Evolutionary conservation across 148 eudicot genomes (phyloP), one percentile per base, ranked within the genome.

Genomic region (Rheum nobile): DNA sequence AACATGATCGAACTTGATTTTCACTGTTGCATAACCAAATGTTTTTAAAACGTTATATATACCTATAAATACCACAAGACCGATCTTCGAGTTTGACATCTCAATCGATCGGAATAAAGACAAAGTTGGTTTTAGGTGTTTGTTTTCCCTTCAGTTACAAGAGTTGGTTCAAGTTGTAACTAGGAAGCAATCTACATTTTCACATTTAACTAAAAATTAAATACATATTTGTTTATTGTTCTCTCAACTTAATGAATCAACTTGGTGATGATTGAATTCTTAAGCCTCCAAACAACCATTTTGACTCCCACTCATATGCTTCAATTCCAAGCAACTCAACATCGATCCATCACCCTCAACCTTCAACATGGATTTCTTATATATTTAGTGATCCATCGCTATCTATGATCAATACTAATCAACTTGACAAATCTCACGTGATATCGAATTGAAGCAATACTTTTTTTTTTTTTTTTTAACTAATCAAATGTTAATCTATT

Each of bases 131-230:
- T 52, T 2, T 21, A 7, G 10, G 12, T 21, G 8, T 54, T 54
- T 8, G 28, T 54, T 54, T 54, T 22, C 12, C 29, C 22, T 48
- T 48, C 4, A 6, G 19, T 13, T 13, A 22, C 10, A 54, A 54
- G 21, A 29, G 69, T 31, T 63, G 39, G 69, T 63, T 63, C 69
- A 63, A 63, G 69, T 63, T 63, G 69, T 63, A 63, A 63, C 38
- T 31, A 63, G 38, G 69, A 63, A 63, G 69, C 69, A 63, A 63
- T 4, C 22, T 32, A 63, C 4, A 10, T 31, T 29, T 29, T 63
- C n/a, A 16, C n/a, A 31, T 63, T 17, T 14, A 2, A 61, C 29
- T 6, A 31, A 0, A 8, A 31, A 63, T 31, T 29, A 63, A 16
- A 61, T 31, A 2, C n/a, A 32, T 31, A 31, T 0, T 31, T 31